Evolutionary conservation across 2,329 filamentous ascomycete species (phyloP), one percentile per base, ranked within the genome.

Genomic region (Aspergillus calidoustus): DNA sequence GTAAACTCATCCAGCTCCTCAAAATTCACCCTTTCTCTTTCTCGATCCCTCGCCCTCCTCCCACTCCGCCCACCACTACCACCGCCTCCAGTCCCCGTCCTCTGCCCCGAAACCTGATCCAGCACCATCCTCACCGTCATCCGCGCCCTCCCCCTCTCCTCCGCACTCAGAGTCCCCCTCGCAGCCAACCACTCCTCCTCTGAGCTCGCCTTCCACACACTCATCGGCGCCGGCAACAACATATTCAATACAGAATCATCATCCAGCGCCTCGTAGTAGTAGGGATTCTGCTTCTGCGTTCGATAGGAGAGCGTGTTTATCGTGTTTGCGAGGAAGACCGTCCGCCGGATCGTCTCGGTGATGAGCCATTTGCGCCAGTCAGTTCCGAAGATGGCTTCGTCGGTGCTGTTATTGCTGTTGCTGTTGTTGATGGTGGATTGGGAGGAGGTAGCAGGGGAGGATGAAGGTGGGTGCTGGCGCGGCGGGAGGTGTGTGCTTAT

Each of bases 291-390:
- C 28, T 55, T 55, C n/a, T 55, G 53, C 13, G 53, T 55, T 1
- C 53, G 53, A 13, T 48, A 55, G 2, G 53, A 55, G 2, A 48
- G 53, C 41, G 53, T 55, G 31, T 55, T 55, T 15, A 55, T 55
- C 4, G 31, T 55, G 17, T 55, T 55, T 8, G 53, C 53, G 11
- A 55, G 43, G 23, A 55, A 55, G 4, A 55, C 53, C 8, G 53
- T 55, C 2, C 53, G 53, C 2, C 53, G 53, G 25, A 55, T 55
- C 38, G 53, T 55, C 25, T 55, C 53, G 13, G 47, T 55, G 25
- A 55, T 47, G 11, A 55, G 47, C 53, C 53, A 55, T 22, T 55
- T 55, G 17, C 53, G 41, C 53, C 53, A 55, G 43, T 55, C 47
- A 15, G 43, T 46, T 54, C 15, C 25, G 25, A 28, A 28, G 25